phyloP scores from a whole-genome alignment of 2,329 filamentous ascomycete genomes.

The Pseudogymnoascus sp. region DNA sequence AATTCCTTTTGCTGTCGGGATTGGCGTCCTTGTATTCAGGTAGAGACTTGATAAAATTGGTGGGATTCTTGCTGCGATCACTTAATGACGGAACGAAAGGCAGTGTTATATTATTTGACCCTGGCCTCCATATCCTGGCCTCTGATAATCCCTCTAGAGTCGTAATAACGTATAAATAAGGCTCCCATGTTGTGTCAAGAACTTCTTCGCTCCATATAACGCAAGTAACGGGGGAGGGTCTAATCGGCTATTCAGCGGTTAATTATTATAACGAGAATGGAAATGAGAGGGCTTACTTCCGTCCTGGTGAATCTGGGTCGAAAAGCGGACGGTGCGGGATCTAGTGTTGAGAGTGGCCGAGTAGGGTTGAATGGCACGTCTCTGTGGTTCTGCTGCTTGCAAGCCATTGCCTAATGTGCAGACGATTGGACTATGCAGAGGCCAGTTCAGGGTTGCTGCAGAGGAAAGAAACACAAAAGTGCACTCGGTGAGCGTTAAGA shows the following conservation, averaged over 20 bases:
- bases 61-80: background rate
- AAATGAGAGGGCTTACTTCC: background rate
- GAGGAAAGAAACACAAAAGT: background rate
- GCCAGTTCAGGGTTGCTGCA: background rate
- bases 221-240: background rate
- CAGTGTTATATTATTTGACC: background rate
- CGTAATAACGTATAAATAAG: background rate
- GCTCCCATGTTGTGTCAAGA: background rate
- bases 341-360: background rate
- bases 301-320: background rate
- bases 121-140: background rate
- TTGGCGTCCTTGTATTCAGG: background rate
- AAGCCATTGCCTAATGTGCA: background rate
- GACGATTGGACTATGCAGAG: background rate
- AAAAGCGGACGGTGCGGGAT: background rate
- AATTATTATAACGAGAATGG: background rate
- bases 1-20: background rate
- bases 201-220: background rate
- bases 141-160: background rate
- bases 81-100: background rate
- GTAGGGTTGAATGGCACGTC: background rate
- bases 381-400: background rate
- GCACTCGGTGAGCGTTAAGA: background rate
- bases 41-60: background rate
- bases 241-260: background rate